Evolutionary conservation across 2,329 filamentous ascomycete genomes (phyloP), one percentile per base, ranked within the genome.

Genomic region (Pseudogymnoascus verrucosus): DNA sequence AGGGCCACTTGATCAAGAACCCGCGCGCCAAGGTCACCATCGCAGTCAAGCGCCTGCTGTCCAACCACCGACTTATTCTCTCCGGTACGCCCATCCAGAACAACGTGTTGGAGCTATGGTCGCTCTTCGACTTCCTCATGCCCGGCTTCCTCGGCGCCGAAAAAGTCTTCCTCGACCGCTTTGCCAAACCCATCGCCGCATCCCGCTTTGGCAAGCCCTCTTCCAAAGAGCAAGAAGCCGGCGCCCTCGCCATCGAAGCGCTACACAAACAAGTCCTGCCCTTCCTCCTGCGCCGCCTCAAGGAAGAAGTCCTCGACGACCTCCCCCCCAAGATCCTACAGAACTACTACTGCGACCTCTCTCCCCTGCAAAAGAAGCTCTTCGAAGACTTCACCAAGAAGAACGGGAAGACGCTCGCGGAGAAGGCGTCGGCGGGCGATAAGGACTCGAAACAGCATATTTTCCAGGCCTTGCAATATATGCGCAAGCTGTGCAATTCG

Each of bases 401-500:
- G 69, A 93, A 99, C 74, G 88, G 91, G 72, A 96, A 92, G 76
- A 89, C 91, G 67, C 84, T 99, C 36, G 86, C 90, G 47, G 86
- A 91, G 31, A 91, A 96, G 73, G 91, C 93, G 11, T 88, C 89
- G 12, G 87, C 87, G 28, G 87, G 89, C 28, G 93, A 97, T 72
- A 96, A 96, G 74, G 91, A 96, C 67, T 88, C 92, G 68, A 99
- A 99, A 76, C 90, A 96, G 74, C 95, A 99, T 75, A 99, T 99
- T 69, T 99, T 99, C 89, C 93, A 98, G 75, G 95, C 96, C 3
- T 78, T 99, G 51, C 96, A 99, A 74, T 99, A 99, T 77, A 99
- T 99, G 96, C 91, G 96, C 66, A 98, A 98, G 78, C 85, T 99
- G 5, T 99, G 95, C 83, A 99, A 99, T 74, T 97, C 95, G 2